A percentile compares a stretch with the other conserved stretches of the same genome.
Conservation (phyloP, 1,139 yeast genomes). For the Geotrichum bryndzae region DNA sequence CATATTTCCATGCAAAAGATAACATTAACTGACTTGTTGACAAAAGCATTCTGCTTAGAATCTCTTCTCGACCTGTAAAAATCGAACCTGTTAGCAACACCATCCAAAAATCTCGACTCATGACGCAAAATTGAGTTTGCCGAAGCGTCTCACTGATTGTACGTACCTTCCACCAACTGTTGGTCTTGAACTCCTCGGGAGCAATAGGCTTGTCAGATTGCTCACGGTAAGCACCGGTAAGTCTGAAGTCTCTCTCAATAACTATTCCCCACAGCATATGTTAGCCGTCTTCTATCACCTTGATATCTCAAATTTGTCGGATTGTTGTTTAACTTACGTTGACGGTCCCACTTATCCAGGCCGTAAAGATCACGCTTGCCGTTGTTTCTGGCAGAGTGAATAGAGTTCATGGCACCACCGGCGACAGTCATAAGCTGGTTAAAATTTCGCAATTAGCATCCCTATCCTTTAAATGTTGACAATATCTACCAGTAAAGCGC, state of each 20-base stretch:
- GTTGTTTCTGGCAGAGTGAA: constrained; percentile 47
- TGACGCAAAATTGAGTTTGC: background rate
- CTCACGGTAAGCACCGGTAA: constrained; percentile 69
- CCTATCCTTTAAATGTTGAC: background rate
- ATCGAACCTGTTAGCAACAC: background rate
- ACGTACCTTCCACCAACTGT: constrained; percentile 42
- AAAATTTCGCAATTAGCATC: background rate
- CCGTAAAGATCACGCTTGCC: constrained; percentile 52
- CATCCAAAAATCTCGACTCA: background rate
- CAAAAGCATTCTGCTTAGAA: constrained; percentile 1
- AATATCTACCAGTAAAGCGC: background rate
- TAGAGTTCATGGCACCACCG: constrained; percentile 46
- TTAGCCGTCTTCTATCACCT: background rate
- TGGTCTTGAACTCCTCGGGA: constrained; percentile 62
- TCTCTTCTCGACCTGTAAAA: constrained; percentile 13
- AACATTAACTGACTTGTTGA: background rate
- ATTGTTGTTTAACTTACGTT: constrained; percentile 28
- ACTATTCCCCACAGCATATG: constrained; percentile 30
- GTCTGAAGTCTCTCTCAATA: constrained; percentile 66
- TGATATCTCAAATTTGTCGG: background rate
- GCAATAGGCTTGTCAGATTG: constrained; percentile 65
- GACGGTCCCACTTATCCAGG: constrained; percentile 55
- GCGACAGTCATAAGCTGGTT: constrained; percentile 44
- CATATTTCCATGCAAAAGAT: background rate
- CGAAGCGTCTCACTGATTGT: background rate